A percentile compares a stretch with the other conserved stretches of the same genome.
phyloP scores from a whole-genome alignment of 352 stramenopile species.

The Phytophthora cryptogea region DNA sequence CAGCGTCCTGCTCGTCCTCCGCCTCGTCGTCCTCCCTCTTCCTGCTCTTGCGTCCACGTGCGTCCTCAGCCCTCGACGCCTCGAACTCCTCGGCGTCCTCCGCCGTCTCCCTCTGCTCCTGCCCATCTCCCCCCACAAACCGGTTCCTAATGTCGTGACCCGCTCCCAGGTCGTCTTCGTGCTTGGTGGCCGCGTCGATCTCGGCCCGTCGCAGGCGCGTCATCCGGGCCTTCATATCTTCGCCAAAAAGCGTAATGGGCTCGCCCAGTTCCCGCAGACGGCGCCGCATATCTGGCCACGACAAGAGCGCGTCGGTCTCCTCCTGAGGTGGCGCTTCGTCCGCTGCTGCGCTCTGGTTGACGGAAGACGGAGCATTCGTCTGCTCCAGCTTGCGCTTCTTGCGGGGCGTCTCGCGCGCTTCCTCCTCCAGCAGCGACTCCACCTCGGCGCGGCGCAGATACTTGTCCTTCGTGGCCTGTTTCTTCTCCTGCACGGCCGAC shows the following conservation, averaged over 20 bases:
- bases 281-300: conserved; percentile 78
- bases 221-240: conserved; percentile 66
- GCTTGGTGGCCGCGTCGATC: conserved; percentile 59
- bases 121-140: conserved; percentile 57
- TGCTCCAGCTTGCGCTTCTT: conserved; percentile 5
- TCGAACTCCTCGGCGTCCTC: conserved; percentile 41
- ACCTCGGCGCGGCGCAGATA: conserved; percentile 80
- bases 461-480: conserved; percentile 59
- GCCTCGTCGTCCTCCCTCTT: conserved; percentile 17
- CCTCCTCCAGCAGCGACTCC: conserved; percentile 57
- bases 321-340: conserved; percentile 7
- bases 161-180: conserved; percentile 72
- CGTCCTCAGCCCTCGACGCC: neutral
- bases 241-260: conserved; percentile 90
- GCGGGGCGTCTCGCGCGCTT: conserved; percentile 12
- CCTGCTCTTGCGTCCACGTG: conserved; percentile 13
- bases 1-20: conserved; percentile 46
- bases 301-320: conserved; percentile 41
- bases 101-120: conserved; percentile 33
- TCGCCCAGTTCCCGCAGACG: conserved; percentile 81
- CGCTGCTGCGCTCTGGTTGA: neutral
- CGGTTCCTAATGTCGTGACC: conserved; percentile 83
- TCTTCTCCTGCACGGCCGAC: conserved; percentile 61
- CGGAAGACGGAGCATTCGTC: neutral
- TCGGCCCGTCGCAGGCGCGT: conserved; percentile 69